These are phyloP conservation scores for Chaetomiaceae sp. DNA, from an alignment of 2,329 filamentous ascomycete species.

Conservation along the genomic window DNA sequence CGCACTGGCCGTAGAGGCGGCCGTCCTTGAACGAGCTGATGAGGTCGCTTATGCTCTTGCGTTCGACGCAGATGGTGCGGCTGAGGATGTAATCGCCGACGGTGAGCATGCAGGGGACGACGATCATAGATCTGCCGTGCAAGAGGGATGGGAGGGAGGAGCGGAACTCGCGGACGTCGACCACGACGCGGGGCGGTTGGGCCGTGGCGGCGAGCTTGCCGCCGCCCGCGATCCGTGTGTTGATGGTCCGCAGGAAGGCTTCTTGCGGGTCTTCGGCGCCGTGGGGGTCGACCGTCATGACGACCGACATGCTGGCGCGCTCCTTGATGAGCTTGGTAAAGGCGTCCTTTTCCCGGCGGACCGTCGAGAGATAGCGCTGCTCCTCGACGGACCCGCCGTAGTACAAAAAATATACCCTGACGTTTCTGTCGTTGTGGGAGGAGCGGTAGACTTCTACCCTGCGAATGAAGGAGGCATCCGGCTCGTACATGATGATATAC, in stretches of 20 bases:
- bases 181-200: conserved; percentile 82
- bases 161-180: conserved; percentile 94
- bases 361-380: conserved; percentile 82
- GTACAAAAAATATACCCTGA: conserved; percentile 94
- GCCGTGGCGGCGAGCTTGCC: conserved; percentile 79
- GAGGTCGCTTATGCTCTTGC: conserved; percentile 87
- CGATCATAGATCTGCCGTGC: conserved; percentile 80
- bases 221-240: conserved; percentile 92
- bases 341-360: conserved; percentile 92
- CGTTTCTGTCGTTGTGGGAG: conserved; percentile 82
- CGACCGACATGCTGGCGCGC: conserved; percentile 86
- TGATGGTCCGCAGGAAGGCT: conserved; percentile 87
- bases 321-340: conserved; percentile 95
- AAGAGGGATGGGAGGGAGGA: conserved; percentile 87
- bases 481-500: conserved; percentile 98
- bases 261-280: conserved; percentile 78
- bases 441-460: conserved; percentile 93
- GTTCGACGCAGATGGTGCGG: conserved; percentile 86
- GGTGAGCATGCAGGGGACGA: conserved; percentile 92
- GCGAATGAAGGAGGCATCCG: conserved; percentile 88
- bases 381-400: conserved; percentile 94
- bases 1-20: conserved; percentile 83
- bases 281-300: conserved; percentile 67
- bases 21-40: conserved; percentile 90
- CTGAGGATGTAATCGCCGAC: conserved; percentile 95